Conservation (phyloP, 805 yeast species). For the Saturnispora kantuleensis region DNA sequence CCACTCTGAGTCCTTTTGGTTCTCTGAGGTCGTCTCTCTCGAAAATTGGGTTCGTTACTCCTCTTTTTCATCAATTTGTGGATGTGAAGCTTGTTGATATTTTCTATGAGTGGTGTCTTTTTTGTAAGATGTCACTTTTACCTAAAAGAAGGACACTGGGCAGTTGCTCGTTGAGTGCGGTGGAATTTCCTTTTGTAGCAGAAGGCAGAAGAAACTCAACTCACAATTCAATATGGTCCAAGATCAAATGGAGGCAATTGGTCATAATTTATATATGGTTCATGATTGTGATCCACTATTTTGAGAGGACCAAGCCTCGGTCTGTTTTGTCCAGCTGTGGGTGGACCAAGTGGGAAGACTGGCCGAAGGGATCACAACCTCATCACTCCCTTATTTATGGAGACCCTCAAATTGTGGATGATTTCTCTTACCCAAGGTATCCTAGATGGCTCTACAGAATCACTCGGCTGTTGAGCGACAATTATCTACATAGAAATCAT, state of each 20-base stretch:
- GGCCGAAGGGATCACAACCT: constrained; percentile 30
- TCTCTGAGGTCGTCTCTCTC: background rate
- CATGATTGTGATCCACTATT: constrained; percentile 37
- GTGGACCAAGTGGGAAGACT: constrained; percentile 63
- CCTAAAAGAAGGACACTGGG: background rate
- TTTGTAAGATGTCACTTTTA: background rate
- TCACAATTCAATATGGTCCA: background rate
- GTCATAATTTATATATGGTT: constrained; percentile 29
- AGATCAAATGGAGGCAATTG: constrained; percentile 16
- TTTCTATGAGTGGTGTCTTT: background rate
- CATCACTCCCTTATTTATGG: constrained; percentile 45
- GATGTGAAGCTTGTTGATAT: no score
- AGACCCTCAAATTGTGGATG: constrained; percentile 92
- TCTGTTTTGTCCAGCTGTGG: constrained; percentile 37
- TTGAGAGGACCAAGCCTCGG: constrained; percentile 43
- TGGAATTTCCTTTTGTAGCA: no score
- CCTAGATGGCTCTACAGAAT: constrained; percentile 34
- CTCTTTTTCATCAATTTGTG: no score
- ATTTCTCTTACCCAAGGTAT: constrained; percentile 73
- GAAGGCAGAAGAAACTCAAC: background rate
- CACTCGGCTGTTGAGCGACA: constrained; percentile 60
- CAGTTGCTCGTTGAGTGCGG: background rate
- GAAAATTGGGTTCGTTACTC: no score
- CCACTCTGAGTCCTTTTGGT: background rate
- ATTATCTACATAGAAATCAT: constrained; percentile 63